Conservation (phyloP, 148 eudicot species). For the Rhododendron molle region DNA sequence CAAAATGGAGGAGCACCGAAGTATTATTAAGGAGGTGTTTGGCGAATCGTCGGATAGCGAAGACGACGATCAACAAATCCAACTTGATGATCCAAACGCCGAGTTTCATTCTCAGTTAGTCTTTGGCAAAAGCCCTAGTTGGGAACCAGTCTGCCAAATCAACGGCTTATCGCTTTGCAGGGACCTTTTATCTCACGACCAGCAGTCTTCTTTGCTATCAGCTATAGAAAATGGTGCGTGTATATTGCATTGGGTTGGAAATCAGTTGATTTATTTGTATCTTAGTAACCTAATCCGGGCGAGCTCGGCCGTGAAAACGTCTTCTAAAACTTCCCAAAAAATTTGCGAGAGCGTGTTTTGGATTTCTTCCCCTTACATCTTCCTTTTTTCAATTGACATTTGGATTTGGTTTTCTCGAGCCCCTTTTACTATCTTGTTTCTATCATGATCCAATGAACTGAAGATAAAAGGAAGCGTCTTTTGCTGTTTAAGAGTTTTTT, state of each 20-base stretch:
- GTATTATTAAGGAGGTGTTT: constrained; percentile 53
- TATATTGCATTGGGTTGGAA: not conserved
- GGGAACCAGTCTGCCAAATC: constrained; percentile 44
- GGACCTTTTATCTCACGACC: constrained; percentile 49
- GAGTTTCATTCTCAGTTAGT: not conserved
- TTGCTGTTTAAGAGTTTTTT: not conserved
- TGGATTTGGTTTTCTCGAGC: too few species aligned
- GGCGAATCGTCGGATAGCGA: constrained; percentile 64
- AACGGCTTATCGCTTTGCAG: constrained; percentile 68
- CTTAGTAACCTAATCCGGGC: too few species aligned
- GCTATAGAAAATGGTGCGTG: constrained; percentile 45
- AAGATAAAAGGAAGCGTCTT: too few species aligned
- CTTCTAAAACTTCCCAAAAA: too few species aligned
- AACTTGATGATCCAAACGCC: not conserved
- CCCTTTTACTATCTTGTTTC: too few species aligned
- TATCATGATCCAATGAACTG: not conserved
- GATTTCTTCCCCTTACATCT: too few species aligned
- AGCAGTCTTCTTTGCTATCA: constrained; percentile 57
- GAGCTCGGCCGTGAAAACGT: too few species aligned
- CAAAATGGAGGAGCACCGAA: constrained; percentile 29
- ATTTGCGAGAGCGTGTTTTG: not conserved
- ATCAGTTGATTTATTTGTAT: not conserved
- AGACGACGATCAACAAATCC: constrained; percentile 3
- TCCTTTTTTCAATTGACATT: too few species aligned
- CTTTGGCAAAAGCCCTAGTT: constrained; percentile 29